Percentiles rank a stretch among this genome's conserved stretches.
Conservation (phyloP, 768 basidiomycete species). For the Pleurotus cornucopiae region DNA sequence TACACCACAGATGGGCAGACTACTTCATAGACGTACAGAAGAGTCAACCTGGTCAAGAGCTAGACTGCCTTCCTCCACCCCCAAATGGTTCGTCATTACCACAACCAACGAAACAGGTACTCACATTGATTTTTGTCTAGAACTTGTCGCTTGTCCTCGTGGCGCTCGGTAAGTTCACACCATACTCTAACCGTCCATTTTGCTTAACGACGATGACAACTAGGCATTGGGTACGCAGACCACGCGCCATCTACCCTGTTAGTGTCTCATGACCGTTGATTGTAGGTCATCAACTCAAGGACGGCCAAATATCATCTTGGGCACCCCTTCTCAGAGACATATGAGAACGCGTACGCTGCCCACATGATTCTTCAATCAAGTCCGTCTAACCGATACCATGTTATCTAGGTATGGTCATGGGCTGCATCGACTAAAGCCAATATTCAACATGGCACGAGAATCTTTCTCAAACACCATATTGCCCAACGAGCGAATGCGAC, state of each 20-base stretch:
- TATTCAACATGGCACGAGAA: conserved; percentile 40
- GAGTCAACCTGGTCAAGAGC: conserved; percentile 60
- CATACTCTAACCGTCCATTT: neutral
- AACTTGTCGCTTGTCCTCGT: conserved; percentile 71
- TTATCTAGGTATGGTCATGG: conserved; percentile 44
- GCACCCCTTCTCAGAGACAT: conserved; percentile 49
- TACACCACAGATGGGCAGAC: conserved; percentile 52
- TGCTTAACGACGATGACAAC: neutral
- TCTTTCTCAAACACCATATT: conserved; percentile 52
- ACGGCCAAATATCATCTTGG: conserved; percentile 66
- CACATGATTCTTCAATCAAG: neutral
- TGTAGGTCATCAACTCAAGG: conserved; percentile 55
- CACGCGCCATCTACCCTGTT: neutral
- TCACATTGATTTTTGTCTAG: conserved; percentile 25
- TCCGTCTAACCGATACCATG: neutral
- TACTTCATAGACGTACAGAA: conserved; percentile 53
- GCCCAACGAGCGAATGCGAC: conserved; percentile 41
- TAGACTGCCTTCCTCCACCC: conserved; percentile 57
- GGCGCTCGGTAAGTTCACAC: conserved; percentile 47
- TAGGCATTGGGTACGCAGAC: conserved; percentile 58
- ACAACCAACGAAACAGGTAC: neutral
- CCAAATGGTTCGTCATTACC: conserved; percentile 44
- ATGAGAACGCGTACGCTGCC: conserved; percentile 54
- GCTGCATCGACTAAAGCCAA: conserved; percentile 52
- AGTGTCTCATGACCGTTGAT: neutral